phyloP scores from a whole-genome alignment of 2,329 filamentous ascomycete genomes.

The Chrysosporium keratinophilum region DNA sequence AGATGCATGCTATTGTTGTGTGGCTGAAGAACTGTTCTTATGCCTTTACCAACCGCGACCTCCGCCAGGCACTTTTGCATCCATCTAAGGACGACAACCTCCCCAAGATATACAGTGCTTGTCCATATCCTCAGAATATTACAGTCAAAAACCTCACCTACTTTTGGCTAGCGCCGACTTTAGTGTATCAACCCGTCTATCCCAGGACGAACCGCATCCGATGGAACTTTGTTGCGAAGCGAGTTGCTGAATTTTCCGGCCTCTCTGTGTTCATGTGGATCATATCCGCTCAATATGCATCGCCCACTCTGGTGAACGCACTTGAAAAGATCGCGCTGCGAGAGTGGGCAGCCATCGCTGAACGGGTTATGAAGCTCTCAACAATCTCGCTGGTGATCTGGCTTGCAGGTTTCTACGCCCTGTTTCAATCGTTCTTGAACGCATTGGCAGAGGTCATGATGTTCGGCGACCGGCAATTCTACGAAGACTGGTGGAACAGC shows the following conservation, averaged over 20 bases:
- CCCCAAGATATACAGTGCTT: slow-evolving; percentile 69
- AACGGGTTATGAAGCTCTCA: slow-evolving; percentile 85
- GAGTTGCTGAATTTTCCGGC: slow-evolving; percentile 64
- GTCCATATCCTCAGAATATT: slow-evolving; percentile 85
- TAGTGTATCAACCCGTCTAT: slow-evolving; percentile 95
- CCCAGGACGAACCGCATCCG: slow-evolving; percentile 71
- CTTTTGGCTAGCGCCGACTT: slow-evolving; percentile 95
- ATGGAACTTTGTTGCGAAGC: slow-evolving; percentile 79
- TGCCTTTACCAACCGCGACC: slow-evolving; percentile 89
- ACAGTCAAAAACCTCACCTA: slow-evolving; percentile 79
- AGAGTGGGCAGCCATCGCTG: slow-evolving; percentile 69
- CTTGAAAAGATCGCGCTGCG: slow-evolving; percentile 75
- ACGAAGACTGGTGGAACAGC: slow-evolving; percentile 97
- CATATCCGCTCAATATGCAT: slow-evolving; percentile 84
- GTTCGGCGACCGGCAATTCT: slow-evolving; percentile 91
- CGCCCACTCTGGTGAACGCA: slow-evolving; percentile 79
- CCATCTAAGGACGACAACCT: slow-evolving; percentile 58
- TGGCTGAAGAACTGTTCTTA: slow-evolving; percentile 96
- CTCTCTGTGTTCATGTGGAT: slow-evolving; percentile 91
- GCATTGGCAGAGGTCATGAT: slow-evolving; percentile 78
- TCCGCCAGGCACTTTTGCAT: slow-evolving; percentile 81
- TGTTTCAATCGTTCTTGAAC: slow-evolving; percentile 90
- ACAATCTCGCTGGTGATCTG: slow-evolving; percentile 94
- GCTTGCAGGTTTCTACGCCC: slow-evolving; percentile 92
- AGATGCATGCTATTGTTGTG: slow-evolving; percentile 86